Base-by-base conservation (phyloP, 768 basidiomycete genomes). In the Fistulinella prunicolor region DNA sequence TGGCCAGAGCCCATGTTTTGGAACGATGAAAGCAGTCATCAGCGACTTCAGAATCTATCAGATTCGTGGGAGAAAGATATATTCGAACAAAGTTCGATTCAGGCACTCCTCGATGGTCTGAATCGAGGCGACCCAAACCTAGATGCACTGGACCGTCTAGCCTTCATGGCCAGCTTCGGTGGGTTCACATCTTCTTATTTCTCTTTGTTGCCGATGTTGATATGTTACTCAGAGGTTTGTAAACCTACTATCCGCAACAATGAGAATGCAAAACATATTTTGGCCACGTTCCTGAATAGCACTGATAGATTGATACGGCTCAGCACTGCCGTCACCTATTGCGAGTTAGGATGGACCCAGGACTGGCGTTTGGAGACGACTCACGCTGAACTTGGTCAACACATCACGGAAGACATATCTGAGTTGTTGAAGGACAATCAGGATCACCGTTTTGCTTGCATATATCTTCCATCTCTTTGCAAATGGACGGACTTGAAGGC, bases 151-250 rank as follows among this genome's bases (percentile, higher is more conserved):
- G 64, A 68, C 19, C 59, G 62, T 16, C 45, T 66, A 10, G 56
- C 66, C 4, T 64, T 68, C 45, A 61, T 68, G 59, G 57, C 64
- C 3, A 56, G 51, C 41, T 66, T 68, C n/a, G 47, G 65, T 66
- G 24, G 17, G 59, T 46, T 38, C 6, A 9, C 10, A 24, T 10
- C 10, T 34, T 13, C 9, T n/a, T n/a, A n/a, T 6, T 40, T 9
- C 0, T 6, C 8, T 4, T 21, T n/a, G 3, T 22, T 22, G 10
- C 13, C 30, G 9, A 24, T 38, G 30, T 56, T 14, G 32, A 29
- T 20, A 1, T 9, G 9, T 14, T 21, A 6, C 9, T 35, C 28
- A 66, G 65, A 56, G 8, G 38, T 21, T 8, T 51, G 56, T 37
- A 60, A 59, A 36, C 24, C 28, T 0, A 47, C 44, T 1, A 58